phyloP scores from a whole-genome alignment of 1,284 basidiomycete genomes.

The Sanguinoderma infundibulare region DNA sequence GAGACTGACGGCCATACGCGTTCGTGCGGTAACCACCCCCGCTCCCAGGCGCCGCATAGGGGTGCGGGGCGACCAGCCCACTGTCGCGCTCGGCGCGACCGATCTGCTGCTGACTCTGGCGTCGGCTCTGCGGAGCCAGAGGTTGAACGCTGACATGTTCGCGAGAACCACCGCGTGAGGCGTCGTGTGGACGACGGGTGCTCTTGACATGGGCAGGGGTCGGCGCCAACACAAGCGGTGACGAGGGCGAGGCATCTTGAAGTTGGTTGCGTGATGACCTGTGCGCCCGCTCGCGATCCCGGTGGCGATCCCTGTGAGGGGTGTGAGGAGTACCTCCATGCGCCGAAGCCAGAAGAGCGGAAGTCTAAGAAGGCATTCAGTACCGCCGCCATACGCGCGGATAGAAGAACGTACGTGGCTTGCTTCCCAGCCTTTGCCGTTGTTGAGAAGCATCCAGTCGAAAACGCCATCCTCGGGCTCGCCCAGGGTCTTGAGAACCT shows the following conservation, averaged over 20 bases:
- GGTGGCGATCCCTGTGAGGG: conserved; percentile 53
- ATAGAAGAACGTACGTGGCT: conserved; percentile 51
- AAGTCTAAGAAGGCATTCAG: conserved; percentile 40
- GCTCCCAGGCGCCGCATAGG: conserved; percentile 67
- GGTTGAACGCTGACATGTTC: conserved; percentile 66
- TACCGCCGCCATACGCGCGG: not conserved
- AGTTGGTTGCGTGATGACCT: conserved; percentile 62
- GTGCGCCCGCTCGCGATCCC: conserved; percentile 51
- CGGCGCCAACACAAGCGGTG: conserved; percentile 65
- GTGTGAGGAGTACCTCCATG: conserved; percentile 59
- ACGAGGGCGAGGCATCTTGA: conserved; percentile 52
- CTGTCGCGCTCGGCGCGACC: conserved; percentile 42
- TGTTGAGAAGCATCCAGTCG: conserved; percentile 97
- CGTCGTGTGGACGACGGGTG: conserved; percentile 50
- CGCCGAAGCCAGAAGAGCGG: conserved; percentile 51
- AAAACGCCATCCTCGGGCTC: conserved; percentile 94
- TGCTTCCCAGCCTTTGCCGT: conserved; percentile 89
- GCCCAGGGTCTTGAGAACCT: conserved; percentile 87
- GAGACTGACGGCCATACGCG: conserved; percentile 62
- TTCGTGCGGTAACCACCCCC: conserved; percentile 55
- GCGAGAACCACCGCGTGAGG: conserved; percentile 45
- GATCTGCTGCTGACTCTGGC: conserved; percentile 62
- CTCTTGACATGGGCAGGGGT: conserved; percentile 65
- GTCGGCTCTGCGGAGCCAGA: conserved; percentile 61
- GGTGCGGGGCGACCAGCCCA: conserved; percentile 60